Evolutionary conservation across 2,329 filamentous ascomycete genomes (phyloP).

Genomic region (Teratosphaeria zuluensis): DNA sequence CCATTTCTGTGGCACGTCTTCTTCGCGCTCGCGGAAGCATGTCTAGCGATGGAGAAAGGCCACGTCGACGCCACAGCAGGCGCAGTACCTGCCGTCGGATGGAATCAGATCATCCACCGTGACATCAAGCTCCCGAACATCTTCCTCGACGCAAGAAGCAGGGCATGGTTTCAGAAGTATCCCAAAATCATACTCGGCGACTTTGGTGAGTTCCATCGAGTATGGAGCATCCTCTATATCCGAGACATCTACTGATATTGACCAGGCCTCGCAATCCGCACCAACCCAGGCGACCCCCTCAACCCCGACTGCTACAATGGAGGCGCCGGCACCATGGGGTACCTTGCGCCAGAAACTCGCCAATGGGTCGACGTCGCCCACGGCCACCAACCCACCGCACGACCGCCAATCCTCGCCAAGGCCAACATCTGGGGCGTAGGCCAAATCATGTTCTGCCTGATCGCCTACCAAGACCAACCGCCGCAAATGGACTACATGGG

Average conservation of each 20-base stretch:
- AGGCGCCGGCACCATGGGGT: neutral
- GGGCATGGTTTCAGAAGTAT: neutral
- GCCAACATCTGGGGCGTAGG: neutral
- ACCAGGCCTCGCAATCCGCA: conserved; percentile 5
- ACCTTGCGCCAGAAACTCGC: neutral
- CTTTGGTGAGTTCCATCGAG: conserved; percentile 1
- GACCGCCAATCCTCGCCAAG: neutral
- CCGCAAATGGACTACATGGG: neutral
- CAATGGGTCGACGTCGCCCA: neutral
- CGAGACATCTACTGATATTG: too few relatives aligned
- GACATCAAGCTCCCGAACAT: conserved; percentile 15
- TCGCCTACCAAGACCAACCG: neutral
- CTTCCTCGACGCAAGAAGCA: conserved; percentile 8
- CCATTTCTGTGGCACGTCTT: neutral
- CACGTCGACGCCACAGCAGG: neutral
- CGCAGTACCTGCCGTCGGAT: neutral
- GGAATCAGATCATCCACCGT: conserved; percentile 11
- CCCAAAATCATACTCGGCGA: conserved; percentile 8
- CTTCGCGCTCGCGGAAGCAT: neutral
- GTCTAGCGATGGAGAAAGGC: neutral
- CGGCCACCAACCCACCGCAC: neutral
- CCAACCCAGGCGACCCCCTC: conserved; percentile 4
- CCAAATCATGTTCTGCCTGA: neutral
- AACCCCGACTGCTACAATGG: neutral
- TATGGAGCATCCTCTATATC: too few relatives aligned